These are phyloP conservation scores for Irpex sp. DNA, from an alignment of 1,284 basidiomycete species.

Conservation along the genomic window DNA sequence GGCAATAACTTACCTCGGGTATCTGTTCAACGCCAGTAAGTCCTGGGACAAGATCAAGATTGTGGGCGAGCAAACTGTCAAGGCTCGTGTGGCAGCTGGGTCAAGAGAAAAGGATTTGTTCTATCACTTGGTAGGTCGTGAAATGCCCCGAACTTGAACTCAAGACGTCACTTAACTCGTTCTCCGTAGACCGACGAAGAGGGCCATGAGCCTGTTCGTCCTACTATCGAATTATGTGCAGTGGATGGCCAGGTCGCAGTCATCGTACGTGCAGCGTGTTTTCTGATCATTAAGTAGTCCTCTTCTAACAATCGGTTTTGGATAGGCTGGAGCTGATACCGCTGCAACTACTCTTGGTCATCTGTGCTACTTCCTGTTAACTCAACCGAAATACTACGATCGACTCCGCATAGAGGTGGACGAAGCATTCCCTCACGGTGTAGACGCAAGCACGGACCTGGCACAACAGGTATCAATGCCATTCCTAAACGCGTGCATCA, in stretches of 20 bases:
- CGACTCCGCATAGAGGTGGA: constrained; percentile 15
- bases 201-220: constrained; percentile 5
- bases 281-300: too few species aligned
- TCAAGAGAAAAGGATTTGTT: constrained; percentile 9
- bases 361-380: constrained; percentile 15
- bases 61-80: constrained; percentile 9
- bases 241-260: constrained; percentile 14
- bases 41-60: constrained; percentile 11
- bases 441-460: constrained; percentile 9
- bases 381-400: constrained; percentile 7
- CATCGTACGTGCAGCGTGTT: constrained; percentile 5
- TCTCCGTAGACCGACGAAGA: constrained; percentile 13
- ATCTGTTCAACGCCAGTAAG: constrained; percentile 5
- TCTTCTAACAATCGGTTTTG: too few species aligned
- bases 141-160: background rate
- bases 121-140: constrained; percentile 6
- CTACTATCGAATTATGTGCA: constrained; percentile 4
- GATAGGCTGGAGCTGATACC: constrained; percentile 15
- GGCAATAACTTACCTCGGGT: constrained; percentile 6
- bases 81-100: constrained; percentile 4
- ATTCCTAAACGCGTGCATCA: constrained; percentile 23
- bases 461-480: constrained; percentile 12
- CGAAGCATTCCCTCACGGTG: constrained; percentile 10
- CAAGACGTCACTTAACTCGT: background rate
- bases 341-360: constrained; percentile 14